These are phyloP conservation scores for Agrocybe pediades DNA, from an alignment of 768 basidiomycete species.

Conservation along the genomic window DNA sequence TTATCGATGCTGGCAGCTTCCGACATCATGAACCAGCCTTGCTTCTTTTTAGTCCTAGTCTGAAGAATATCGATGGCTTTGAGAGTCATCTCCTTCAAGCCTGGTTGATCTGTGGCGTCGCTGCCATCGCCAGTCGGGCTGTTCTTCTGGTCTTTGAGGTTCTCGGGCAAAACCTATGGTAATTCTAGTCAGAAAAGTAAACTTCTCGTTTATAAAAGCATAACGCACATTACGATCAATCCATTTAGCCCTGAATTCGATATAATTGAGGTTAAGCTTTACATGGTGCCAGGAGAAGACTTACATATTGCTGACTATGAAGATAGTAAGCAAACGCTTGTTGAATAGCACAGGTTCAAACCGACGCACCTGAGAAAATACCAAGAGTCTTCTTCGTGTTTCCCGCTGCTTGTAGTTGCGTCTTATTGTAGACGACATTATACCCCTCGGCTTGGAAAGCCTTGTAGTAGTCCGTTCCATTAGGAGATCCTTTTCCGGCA, in stretches of 20 bases:
- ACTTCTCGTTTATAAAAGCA: neutral
- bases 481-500: constrained; percentile 36
- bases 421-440: constrained; percentile 40
- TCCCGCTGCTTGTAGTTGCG: constrained; percentile 29
- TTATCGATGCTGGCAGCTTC: constrained; percentile 50
- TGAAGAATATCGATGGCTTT: constrained; percentile 49
- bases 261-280: neutral
- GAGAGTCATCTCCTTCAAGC: constrained; percentile 49
- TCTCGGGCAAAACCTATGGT: constrained; percentile 34
- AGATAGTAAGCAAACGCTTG: neutral
- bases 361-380: constrained; percentile 39
- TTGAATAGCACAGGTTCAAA: neutral
- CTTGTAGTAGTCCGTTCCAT: constrained; percentile 42
- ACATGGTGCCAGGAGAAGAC: constrained; percentile 1
- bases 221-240: constrained; percentile 37
- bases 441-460: constrained; percentile 41
- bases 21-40: constrained; percentile 51
- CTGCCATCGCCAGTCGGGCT: constrained; percentile 43
- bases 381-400: constrained; percentile 41
- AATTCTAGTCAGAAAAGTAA: neutral
- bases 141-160: constrained; percentile 37
- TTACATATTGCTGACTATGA: constrained; percentile 24
- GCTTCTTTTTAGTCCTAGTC: constrained; percentile 33
- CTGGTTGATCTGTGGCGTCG: constrained; percentile 45
- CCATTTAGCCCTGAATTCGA: constrained; percentile 39